phyloP scores from a whole-genome alignment of 2,329 filamentous ascomycete genomes.

The Mycosphaerella sp. region DNA sequence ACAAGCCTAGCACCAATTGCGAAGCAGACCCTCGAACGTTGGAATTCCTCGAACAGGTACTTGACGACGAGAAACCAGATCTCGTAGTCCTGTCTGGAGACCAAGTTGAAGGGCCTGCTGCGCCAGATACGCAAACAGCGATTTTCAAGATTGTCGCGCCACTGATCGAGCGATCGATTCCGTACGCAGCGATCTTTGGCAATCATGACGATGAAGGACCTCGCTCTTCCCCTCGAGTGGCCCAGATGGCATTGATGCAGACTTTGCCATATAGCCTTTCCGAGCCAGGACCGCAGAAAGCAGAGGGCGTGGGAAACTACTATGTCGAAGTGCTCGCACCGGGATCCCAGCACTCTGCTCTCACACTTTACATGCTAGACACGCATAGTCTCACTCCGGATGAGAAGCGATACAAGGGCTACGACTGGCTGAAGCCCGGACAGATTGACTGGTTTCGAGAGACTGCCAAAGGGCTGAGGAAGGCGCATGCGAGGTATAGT shows the following conservation, averaged over 20 bases:
- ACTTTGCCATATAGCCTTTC: constrained; percentile 84
- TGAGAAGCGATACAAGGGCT: constrained; percentile 80
- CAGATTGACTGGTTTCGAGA: constrained; percentile 93
- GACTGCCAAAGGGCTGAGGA: constrained; percentile 67
- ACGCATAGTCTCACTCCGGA: constrained; percentile 89
- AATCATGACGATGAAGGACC: constrained; percentile 90
- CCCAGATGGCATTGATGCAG: constrained; percentile 81
- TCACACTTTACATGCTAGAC: constrained; percentile 93
- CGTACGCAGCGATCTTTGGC: constrained; percentile 89
- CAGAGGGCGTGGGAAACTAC: constrained; percentile 94
- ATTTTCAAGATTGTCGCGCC: constrained; percentile 89
- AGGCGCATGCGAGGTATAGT: constrained; percentile 65
- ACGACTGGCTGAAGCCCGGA: constrained; percentile 92
- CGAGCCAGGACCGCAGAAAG: constrained; percentile 69
- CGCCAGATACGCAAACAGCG: constrained; percentile 84
- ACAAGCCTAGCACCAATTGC: constrained; percentile 49
- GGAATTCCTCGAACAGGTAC: constrained; percentile 74
- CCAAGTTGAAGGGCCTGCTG: constrained; percentile 89
- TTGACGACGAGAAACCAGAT: constrained; percentile 92
- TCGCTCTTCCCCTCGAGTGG: constrained; percentile 56
- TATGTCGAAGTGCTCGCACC: constrained; percentile 82
- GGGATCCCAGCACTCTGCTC: constrained; percentile 76
- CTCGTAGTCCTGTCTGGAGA: constrained; percentile 88
- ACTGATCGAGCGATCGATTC: constrained; percentile 79
- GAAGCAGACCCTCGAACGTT: constrained; percentile 88